Evolutionary conservation across 805 yeast genomes (phyloP).

Genomic region (Zygotorulaspora danielsina): DNA sequence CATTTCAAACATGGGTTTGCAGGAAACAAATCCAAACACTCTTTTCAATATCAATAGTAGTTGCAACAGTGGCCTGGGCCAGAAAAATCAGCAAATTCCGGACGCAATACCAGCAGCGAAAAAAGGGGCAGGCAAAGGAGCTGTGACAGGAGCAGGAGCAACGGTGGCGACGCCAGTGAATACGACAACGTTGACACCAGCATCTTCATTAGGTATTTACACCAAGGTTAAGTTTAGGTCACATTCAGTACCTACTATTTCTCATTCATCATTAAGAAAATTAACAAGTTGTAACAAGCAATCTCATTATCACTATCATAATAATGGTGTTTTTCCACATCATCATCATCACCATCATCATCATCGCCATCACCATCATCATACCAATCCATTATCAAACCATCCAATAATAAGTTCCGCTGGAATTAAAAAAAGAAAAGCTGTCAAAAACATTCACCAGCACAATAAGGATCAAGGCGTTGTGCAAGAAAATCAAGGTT

Average conservation of each 20-base stretch:
- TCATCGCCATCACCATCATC: conserved; percentile 7
- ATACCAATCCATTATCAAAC: conserved; percentile 2
- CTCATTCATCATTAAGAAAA: conserved; percentile 33
- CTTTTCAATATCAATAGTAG: conserved; percentile 1
- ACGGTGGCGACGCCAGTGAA: not conserved
- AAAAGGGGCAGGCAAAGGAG: too few species aligned
- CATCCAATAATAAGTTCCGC: conserved; percentile 6
- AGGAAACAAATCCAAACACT: not conserved
- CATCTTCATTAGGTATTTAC: conserved; percentile 9
- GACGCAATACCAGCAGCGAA: not conserved
- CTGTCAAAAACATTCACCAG: conserved; percentile 1
- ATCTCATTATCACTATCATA: conserved; percentile 18
- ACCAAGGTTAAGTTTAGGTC: conserved; percentile 28
- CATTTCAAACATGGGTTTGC: not conserved
- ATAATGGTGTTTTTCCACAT: not conserved
- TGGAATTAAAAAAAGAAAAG: conserved; percentile 10
- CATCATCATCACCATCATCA: conserved; percentile 1
- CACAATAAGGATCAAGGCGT: conserved; percentile 3
- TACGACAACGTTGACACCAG: not conserved
- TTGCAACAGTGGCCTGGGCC: not conserved
- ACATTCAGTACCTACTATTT: conserved; percentile 34
- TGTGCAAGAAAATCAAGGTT: not conserved
- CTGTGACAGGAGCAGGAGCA: not conserved
- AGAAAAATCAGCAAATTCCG: not conserved
- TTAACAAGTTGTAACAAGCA: conserved; percentile 18